Evolutionary conservation across 2,329 filamentous ascomycete species (phyloP).

Genomic region (Verticillium nubilum): DNA sequence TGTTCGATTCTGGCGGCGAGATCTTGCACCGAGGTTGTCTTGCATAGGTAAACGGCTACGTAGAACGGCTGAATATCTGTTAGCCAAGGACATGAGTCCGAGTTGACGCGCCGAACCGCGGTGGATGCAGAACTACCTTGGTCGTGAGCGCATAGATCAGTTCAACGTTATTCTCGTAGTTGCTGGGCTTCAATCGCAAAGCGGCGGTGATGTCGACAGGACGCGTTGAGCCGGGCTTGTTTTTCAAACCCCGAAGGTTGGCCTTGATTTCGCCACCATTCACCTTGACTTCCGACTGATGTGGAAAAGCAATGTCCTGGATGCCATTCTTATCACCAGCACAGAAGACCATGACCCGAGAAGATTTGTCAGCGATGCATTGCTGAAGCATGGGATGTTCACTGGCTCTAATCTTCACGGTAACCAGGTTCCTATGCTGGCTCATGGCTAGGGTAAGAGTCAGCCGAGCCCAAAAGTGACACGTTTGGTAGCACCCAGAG

Average conservation of each 20-base stretch:
- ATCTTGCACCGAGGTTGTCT: constrained; percentile 62
- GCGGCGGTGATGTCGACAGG: constrained; percentile 84
- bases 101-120: constrained; percentile 3
- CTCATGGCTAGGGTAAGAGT: constrained; percentile 48
- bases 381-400: constrained; percentile 47
- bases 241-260: constrained; percentile 93
- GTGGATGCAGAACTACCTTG: constrained; percentile 52
- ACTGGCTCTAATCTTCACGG: constrained; percentile 39
- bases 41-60: constrained; percentile 70
- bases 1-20: constrained; percentile 63
- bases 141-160: constrained; percentile 90
- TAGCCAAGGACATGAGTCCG: not conserved
- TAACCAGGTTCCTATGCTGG: constrained; percentile 44
- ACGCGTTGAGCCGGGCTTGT: constrained; percentile 89
- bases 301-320: constrained; percentile 83
- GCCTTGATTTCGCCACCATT: constrained; percentile 84
- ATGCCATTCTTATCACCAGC: constrained; percentile 56
- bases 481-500: not conserved
- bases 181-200: constrained; percentile 60
- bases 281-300: constrained; percentile 87
- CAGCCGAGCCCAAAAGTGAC: constrained; percentile 7
- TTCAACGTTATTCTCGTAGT: constrained; percentile 71
- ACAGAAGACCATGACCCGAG: constrained; percentile 80
- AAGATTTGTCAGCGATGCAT: constrained; percentile 53
- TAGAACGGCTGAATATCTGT: constrained; percentile 58